Percentiles rank a stretch among this genome's conserved stretches.
These are phyloP conservation scores for Gypsophila paniculata DNA, from an alignment of 179 eudicot species.

Conservation along the genomic window DNA sequence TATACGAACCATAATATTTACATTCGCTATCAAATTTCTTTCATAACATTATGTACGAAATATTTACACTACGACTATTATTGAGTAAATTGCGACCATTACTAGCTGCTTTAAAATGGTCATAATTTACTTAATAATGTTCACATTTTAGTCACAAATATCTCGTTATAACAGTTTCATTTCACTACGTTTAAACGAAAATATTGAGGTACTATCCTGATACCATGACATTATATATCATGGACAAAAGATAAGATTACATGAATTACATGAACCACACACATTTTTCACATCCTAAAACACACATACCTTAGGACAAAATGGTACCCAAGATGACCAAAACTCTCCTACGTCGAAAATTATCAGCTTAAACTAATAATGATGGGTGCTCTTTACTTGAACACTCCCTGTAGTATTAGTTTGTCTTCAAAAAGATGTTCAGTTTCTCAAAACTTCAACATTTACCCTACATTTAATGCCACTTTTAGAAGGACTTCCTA, in stretches of 20 bases:
- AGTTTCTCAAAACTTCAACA: slow-evolving; percentile 30
- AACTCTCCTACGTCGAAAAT: neutral
- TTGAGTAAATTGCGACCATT: no score
- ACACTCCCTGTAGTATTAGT: slow-evolving; percentile 28
- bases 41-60: no score
- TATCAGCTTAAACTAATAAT: slow-evolving; percentile 10
- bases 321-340: neutral
- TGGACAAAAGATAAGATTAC: slow-evolving; percentile 12
- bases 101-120: no score
- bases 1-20: no score
- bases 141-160: no score
- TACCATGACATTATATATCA: neutral
- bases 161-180: no score
- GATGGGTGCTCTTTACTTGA: slow-evolving; percentile 52
- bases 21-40: no score
- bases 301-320: neutral
- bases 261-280: slow-evolving; percentile 18
- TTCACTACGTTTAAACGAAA: no score
- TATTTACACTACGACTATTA: no score
- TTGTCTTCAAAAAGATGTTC: slow-evolving; percentile 39
- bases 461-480: slow-evolving; percentile 8
- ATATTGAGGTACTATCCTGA: no score
- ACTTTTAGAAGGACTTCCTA: slow-evolving; percentile 1
- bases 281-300: neutral
- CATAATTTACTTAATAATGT: no score